Percentiles rank a stretch among this genome's conserved stretches.
Conservation (phyloP, 108 stramenopile genomes). For the Cyclotella kingstonii region DNA sequence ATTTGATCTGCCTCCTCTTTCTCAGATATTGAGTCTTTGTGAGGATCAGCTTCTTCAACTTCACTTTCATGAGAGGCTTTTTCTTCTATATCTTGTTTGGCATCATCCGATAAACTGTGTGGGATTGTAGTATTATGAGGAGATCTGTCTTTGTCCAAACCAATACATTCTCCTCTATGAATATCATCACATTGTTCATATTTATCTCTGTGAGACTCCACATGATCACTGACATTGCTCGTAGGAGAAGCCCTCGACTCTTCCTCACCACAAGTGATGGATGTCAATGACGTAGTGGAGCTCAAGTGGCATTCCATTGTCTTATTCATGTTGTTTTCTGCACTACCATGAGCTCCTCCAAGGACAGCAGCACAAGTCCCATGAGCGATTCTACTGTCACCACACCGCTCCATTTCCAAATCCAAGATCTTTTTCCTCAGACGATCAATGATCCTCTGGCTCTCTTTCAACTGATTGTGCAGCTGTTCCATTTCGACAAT, state of each 20-base stretch:
- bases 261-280: background rate
- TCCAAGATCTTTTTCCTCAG: conserved; percentile 37
- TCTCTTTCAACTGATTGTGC: conserved; percentile 31
- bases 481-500: conserved; percentile 32
- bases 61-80: background rate
- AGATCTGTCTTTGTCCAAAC: conserved; percentile 1
- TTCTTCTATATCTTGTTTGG: background rate
- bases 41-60: conserved; percentile 5
- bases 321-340: conserved; percentile 1
- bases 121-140: background rate
- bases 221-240: background rate
- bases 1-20: conserved; percentile 31
- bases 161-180: background rate
- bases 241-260: background rate
- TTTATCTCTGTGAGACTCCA: background rate
- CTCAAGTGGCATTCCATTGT: background rate
- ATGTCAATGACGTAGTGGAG: conserved; percentile 6
- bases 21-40: conserved; percentile 9
- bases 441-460: conserved; percentile 37
- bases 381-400: background rate
- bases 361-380: background rate
- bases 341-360: background rate
- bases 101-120: conserved; percentile 4
- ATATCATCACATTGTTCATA: too few relatives aligned
- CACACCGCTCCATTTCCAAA: conserved; percentile 18